phyloP scores from a whole-genome alignment of 306 rosid species.

The Fagus crenata region DNA sequence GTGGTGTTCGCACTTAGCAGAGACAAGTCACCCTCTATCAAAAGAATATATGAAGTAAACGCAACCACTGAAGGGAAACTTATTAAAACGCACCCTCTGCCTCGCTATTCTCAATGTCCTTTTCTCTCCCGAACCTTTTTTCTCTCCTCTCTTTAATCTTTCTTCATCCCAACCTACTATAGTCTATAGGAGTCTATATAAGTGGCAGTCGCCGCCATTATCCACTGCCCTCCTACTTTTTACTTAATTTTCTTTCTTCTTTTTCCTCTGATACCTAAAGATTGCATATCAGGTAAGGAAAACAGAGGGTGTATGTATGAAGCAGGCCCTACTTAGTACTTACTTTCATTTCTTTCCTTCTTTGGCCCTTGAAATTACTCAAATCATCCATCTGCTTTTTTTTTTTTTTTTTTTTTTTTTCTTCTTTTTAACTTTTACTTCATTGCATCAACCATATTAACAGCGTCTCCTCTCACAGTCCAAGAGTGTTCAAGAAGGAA shows the following conservation, averaged over 20 bases:
- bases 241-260: background rate
- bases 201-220: constrained; percentile 11
- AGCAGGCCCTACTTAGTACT: constrained; percentile 5
- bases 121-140: constrained; percentile 4
- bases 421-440: background rate
- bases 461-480: background rate
- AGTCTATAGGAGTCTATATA: too few relatives aligned
- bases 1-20: too few relatives aligned
- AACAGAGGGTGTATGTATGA: background rate
- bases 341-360: background rate
- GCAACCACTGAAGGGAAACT: too few relatives aligned
- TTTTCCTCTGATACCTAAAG: background rate
- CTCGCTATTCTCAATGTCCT: constrained; percentile 2
- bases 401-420: too few relatives aligned
- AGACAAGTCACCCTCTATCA: too few relatives aligned
- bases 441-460: background rate
- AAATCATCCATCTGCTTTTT: background rate
- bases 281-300: background rate
- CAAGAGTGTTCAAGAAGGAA: background rate
- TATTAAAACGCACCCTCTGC: constrained; percentile 6
- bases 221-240: background rate
- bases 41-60: too few relatives aligned
- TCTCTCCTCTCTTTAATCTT: background rate
- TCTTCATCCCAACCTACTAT: constrained; percentile 8
- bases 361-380: constrained; percentile 7